Evolutionary conservation across 2,329 filamentous ascomycete species (phyloP), one percentile per base, ranked within the genome.

Genomic region (Penicillium sp.): DNA sequence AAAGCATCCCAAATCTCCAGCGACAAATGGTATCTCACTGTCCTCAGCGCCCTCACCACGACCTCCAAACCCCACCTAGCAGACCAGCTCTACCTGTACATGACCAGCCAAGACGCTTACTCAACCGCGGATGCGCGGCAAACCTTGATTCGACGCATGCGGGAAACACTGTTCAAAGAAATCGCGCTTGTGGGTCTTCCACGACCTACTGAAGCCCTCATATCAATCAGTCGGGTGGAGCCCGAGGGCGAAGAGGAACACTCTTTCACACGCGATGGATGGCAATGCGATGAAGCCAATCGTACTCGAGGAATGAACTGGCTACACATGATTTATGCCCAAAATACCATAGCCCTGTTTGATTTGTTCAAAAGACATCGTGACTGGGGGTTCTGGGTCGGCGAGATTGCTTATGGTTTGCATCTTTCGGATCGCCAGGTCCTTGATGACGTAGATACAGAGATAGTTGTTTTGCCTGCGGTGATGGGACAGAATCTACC

Each of bases 371-470:
- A 52, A 4, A 52, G 54, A 10, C 62, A 66, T 27, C 52, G 45
- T 7, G 65, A 73, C 29, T 90, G 95, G 71, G 80, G 83, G n/a
- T 85, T 85, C 63, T 84, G 93, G 76, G 87, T 91, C 75, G 79
- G 91, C 43, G 88, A 87, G 16, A 83, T 88, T 11, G 84, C 83
- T 2, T 95, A 95, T 78, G 76, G 76, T 9, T 65, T 82, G 65
- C 78, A 82, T 31, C 68, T 76, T 29, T 71, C 70, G 10, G 74
- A 77, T 54, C 71, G 73, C 27, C 65, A 68, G 26, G 61, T 74
- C 24, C 61, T 76, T 44, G 64, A 71, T 24, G 61, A 68, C 6
- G 57, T 77, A 10, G 74, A 78, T 61, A 74, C 74, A 6, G 68
- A 78, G 52, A 39, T 76, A 10, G 69, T 78, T 6, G 71, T 73